These are phyloP conservation scores for Aureoboletus auriporus DNA, from an alignment of 768 basidiomycete species.

Conservation along the genomic window DNA sequence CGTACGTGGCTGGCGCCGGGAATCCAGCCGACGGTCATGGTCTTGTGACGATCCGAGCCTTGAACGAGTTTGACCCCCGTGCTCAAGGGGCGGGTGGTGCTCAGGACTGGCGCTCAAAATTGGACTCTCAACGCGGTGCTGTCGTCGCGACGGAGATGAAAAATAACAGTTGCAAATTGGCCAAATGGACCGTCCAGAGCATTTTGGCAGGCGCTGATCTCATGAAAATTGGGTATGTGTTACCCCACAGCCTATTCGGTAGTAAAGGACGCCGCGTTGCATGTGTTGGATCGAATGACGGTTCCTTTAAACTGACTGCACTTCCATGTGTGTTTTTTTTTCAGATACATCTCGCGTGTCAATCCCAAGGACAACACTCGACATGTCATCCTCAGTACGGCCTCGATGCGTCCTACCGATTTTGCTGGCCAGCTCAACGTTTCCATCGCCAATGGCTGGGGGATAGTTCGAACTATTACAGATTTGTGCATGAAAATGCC, in stretches of 20 bases:
- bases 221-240: slow-evolving; percentile 92
- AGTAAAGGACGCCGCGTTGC: not conserved
- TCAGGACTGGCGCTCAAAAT: slow-evolving; percentile 97
- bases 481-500: slow-evolving; percentile 96
- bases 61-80: slow-evolving; percentile 96
- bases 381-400: slow-evolving; percentile 92
- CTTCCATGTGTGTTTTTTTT: not conserved
- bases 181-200: slow-evolving; percentile 96
- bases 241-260: not conserved
- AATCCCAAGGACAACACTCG: slow-evolving; percentile 93
- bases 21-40: slow-evolving; percentile 67
- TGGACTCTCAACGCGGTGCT: slow-evolving; percentile 94
- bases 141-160: slow-evolving; percentile 99
- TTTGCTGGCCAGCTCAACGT: slow-evolving; percentile 96
- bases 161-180: slow-evolving; percentile 97
- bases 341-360: slow-evolving; percentile 90
- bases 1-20: slow-evolving; percentile 64
- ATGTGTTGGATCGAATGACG: not conserved
- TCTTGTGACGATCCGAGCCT: slow-evolving; percentile 85
- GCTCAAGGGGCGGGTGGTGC: slow-evolving; percentile 89
- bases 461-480: slow-evolving; percentile 91
- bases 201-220: slow-evolving; percentile 91
- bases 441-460: slow-evolving; percentile 95
- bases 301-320: slow-evolving; percentile 4
- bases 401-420: slow-evolving; percentile 90